Evolutionary conservation across 1,139 yeast species (phyloP).

Genomic region (Sugiyamaella xylanicola): DNA sequence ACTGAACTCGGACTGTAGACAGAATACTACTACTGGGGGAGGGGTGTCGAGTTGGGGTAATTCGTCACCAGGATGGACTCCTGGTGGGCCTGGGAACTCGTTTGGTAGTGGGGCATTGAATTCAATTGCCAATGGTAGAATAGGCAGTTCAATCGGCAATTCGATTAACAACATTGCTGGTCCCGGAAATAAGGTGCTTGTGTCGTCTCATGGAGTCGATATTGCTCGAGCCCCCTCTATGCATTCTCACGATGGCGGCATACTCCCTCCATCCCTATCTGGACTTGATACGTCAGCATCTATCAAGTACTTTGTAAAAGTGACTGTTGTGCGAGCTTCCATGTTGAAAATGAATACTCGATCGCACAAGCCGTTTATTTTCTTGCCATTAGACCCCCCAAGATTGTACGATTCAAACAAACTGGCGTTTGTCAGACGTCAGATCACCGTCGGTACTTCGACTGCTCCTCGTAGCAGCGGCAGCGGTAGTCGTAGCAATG

Average conservation of each 20-base stretch:
- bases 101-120: not conserved
- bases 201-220: slow-evolving; percentile 40
- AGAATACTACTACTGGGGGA: slow-evolving; percentile 32
- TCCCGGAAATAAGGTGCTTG: slow-evolving; percentile 45
- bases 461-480: slow-evolving; percentile 9
- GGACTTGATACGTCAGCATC: slow-evolving; percentile 52
- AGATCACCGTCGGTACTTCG: slow-evolving; percentile 28
- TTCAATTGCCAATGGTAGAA: slow-evolving; percentile 5
- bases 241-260: slow-evolving; percentile 46
- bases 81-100: slow-evolving; percentile 2
- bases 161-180: not conserved
- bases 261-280: slow-evolving; percentile 60
- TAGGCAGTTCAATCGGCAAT: slow-evolving; percentile 8
- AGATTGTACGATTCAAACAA: slow-evolving; percentile 36
- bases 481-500: slow-evolving; percentile 4
- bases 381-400: slow-evolving; percentile 56
- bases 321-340: slow-evolving; percentile 59
- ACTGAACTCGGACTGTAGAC: slow-evolving; percentile 52
- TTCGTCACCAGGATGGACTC: not conserved
- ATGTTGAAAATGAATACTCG: slow-evolving; percentile 55
- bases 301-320: slow-evolving; percentile 58
- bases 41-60: too few species aligned
- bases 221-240: slow-evolving; percentile 31
- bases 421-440: slow-evolving; percentile 37
- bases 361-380: slow-evolving; percentile 53